phyloP scores from a whole-genome alignment of 2,329 filamentous ascomycete genomes.

The Verticillium isaacii region DNA sequence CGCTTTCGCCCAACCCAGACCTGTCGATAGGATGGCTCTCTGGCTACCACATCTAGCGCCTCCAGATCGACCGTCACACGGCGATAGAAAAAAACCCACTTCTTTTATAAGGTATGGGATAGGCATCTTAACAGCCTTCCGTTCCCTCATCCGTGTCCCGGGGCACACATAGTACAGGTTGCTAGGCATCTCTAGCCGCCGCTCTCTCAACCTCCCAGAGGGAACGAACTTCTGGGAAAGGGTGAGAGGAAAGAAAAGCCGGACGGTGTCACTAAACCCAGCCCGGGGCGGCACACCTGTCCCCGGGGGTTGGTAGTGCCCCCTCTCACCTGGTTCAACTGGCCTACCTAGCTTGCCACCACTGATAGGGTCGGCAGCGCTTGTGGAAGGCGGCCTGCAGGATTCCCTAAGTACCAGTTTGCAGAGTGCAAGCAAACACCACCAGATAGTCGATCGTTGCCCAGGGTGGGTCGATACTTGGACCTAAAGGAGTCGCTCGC shows the following conservation, averaged over 20 bases:
- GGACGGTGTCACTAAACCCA: not conserved
- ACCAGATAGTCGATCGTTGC: not conserved
- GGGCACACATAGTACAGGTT: not conserved
- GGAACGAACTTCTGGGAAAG: not conserved
- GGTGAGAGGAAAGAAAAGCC: not conserved
- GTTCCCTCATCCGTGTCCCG: not conserved
- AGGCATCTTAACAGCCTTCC: not conserved
- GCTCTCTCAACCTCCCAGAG: not conserved
- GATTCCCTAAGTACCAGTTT: not conserved
- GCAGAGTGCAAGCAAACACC: constrained; percentile 6
- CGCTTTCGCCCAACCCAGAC: no score
- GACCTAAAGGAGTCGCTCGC: not conserved
- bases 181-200: not conserved
- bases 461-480: not conserved
- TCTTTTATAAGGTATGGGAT: not conserved
- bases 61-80: no score
- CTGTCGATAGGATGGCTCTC: no score
- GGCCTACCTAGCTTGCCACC: not conserved
- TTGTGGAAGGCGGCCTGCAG: constrained; percentile 10
- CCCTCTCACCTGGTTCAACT: not conserved
- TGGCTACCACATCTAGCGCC: no score
- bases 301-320: constrained; percentile 4
- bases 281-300: not conserved
- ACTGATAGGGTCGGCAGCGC: not conserved
- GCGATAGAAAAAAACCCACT: no score